These are phyloP conservation scores for Ophiocordyceps camponoti-leonardi DNA, from an alignment of 2,329 filamentous ascomycete species.

Conservation along the genomic window DNA sequence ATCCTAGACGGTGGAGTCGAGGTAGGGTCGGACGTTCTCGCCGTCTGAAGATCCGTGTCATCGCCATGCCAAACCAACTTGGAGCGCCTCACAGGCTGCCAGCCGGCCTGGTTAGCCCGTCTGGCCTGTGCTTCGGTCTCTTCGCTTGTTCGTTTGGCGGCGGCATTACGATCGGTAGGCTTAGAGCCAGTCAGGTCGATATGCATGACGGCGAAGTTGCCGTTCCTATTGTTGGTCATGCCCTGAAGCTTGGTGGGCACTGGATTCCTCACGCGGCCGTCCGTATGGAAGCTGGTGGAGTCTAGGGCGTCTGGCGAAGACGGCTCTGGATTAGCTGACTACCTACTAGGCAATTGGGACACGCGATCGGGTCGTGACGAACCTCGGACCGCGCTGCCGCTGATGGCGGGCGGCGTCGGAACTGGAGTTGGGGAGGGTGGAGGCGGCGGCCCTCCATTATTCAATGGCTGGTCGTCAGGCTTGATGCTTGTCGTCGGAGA, in stretches of 20 bases:
- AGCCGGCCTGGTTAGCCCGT: constrained; percentile 34
- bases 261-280: constrained; percentile 29
- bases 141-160: constrained; percentile 44
- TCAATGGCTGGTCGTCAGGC: background rate
- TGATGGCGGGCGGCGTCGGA: background rate
- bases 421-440: background rate
- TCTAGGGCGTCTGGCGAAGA: background rate
- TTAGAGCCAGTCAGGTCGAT: constrained; percentile 33
- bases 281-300: constrained; percentile 3
- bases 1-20: background rate
- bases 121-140: constrained; percentile 40
- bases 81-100: constrained; percentile 30
- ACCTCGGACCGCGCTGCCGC: background rate
- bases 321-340: no score
- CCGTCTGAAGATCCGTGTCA: background rate
- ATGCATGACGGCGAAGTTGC: constrained; percentile 47
- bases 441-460: background rate
- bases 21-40: background rate
- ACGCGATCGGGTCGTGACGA: background rate
- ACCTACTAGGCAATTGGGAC: background rate
- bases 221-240: constrained; percentile 35
- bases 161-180: constrained; percentile 30
- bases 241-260: constrained; percentile 46
- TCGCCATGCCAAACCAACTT: constrained; percentile 15
- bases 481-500: constrained; percentile 1